Conservation (phyloP, 805 yeast genomes). For the Wickerhamomyces bisporus region DNA sequence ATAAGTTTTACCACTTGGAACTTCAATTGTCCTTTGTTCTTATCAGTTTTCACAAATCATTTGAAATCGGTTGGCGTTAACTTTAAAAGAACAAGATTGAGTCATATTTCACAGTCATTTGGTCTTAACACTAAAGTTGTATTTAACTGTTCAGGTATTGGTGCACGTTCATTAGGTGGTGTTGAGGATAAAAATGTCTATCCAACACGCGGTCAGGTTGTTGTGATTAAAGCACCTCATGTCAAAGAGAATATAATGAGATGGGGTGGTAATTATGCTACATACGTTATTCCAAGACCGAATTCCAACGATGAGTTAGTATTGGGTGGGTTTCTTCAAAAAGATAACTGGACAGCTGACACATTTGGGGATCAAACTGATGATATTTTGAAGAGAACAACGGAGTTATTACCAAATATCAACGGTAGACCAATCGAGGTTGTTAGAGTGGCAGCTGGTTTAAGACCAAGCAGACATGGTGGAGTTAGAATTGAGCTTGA, state of each 20-base stretch:
- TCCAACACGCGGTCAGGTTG: conserved; percentile 80
- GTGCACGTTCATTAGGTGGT: conserved; percentile 60
- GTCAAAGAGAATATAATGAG: conserved; percentile 51
- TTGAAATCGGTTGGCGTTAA: conserved; percentile 45
- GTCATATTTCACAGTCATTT: conserved; percentile 55
- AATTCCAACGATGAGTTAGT: conserved; percentile 59
- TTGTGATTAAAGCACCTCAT: conserved; percentile 67
- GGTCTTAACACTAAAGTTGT: conserved; percentile 31
- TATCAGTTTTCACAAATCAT: conserved; percentile 40
- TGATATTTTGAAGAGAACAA: conserved; percentile 57
- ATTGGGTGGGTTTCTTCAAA: conserved; percentile 71
- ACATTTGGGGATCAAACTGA: conserved; percentile 52
- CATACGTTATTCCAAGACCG: conserved; percentile 73
- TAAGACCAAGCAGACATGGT: conserved; percentile 72
- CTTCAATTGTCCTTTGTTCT: conserved; percentile 65
- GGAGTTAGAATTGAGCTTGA: conserved; percentile 69
- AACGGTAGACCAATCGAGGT: conserved; percentile 43
- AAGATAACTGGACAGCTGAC: conserved; percentile 56
- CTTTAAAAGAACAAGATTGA: conserved; percentile 40
- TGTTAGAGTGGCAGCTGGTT: conserved; percentile 63
- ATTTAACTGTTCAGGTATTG: conserved; percentile 76
- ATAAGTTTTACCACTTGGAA: conserved; percentile 54
- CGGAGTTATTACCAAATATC: conserved; percentile 46
- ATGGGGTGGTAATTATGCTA: conserved; percentile 59
- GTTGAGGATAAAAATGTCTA: conserved; percentile 56